Evolutionary conservation across 305 asterid species (phyloP).

Genomic region (Fraxinus dipetala): DNA sequence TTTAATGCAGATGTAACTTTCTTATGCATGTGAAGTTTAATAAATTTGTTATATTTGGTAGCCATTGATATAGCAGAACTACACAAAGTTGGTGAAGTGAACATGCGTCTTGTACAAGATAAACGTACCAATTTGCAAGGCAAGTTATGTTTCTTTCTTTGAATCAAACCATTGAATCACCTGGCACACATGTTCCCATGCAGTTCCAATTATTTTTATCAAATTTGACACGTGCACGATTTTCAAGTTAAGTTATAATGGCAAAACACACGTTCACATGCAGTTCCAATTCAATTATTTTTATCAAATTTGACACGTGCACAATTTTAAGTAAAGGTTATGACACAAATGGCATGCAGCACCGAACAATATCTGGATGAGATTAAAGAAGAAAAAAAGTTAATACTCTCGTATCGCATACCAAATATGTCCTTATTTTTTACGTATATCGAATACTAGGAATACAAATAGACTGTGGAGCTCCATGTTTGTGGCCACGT

Average conservation of each 20-base stretch:
- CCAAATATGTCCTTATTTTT: not conserved
- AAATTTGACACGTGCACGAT: too few species aligned
- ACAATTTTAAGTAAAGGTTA: not conserved
- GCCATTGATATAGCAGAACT: not conserved
- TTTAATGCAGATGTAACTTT: not conserved
- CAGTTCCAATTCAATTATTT: not conserved
- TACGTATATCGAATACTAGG: not conserved
- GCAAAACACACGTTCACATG: not conserved
- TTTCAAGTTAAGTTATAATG: not conserved
- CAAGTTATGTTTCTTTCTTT: not conserved
- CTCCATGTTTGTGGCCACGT: not conserved
- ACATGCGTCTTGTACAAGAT: not conserved
- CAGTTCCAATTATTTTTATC: not conserved
- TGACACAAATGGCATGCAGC: not conserved
- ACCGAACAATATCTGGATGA: not conserved
- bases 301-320: not conserved
- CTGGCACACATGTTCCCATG: not conserved
- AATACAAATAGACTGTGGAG: not conserved
- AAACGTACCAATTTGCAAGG: not conserved
- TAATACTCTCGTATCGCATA: not conserved
- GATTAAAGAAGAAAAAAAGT: not conserved
- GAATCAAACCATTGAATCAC: not conserved
- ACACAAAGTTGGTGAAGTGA: not conserved
- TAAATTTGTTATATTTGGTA: not conserved
- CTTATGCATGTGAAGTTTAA: not conserved